Base-by-base conservation (phyloP, 1,284 basidiomycete species). In the Gymnopus androsaceus region DNA sequence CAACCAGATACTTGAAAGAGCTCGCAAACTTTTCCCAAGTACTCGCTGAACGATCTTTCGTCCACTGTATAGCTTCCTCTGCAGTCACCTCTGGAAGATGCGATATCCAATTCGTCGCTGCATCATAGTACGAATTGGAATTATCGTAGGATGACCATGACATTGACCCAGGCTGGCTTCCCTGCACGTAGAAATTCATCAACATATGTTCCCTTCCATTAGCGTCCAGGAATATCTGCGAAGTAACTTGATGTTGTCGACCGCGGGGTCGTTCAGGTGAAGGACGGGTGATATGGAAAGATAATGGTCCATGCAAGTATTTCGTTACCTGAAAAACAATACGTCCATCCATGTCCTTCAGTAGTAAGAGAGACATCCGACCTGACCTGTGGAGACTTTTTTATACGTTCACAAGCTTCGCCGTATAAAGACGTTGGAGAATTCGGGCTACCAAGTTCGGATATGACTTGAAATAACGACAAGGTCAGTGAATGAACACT, bases 401-500 rank as follows among this genome's bases (percentile, higher is more conserved):
- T 85, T 59, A 97, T 91, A 55, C 85, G 81, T 59, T 94, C 87
- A 69, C 94, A 94, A 12, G 93, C 92, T 61, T 94, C 85, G 38
- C 84, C 84, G 68, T 94, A 95, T 50, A 97, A 76, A 28, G 95
- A 92, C 1, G 92, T 94, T 1, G 94, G 92, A 28, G 93, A 95
- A 72, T 97, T 98, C 67, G 83, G 88, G 14, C 94, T 94, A 71
- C 96, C 95, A 5, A 97, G 79, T 71, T 96, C 94, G 21, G 92
- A 90, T 11, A 88, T 88, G 33, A 95, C 79, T n/a, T n/a, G n/a
- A n/a, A n/a, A n/a, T n/a, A n/a, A n/a, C n/a, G n/a, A n/a, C n/a
- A n/a, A n/a, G n/a, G n/a, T n/a, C n/a, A n/a, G n/a, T n/a, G n/a
- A n/a, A n/a, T n/a, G n/a, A n/a, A n/a, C n/a, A n/a, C n/a, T n/a